Conservation (phyloP, 805 yeast species). For the Yarrowia sp. region DNA sequence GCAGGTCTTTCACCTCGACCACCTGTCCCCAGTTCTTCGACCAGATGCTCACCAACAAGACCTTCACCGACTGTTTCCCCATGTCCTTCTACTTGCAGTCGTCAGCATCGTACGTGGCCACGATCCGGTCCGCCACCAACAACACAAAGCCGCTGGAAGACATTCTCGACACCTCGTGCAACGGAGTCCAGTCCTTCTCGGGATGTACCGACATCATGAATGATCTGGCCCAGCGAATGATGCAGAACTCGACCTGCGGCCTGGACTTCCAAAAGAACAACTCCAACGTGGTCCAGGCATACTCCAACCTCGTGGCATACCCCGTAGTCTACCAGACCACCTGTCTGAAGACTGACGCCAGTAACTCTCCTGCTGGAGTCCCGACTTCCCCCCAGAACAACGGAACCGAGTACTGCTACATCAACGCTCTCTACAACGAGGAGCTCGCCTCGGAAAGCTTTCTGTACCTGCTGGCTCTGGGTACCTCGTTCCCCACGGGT, state of each 20-base stretch:
- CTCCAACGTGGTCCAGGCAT: conserved; percentile 47
- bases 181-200: conserved; percentile 42
- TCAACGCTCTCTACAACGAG: conserved; percentile 45
- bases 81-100: conserved; percentile 47
- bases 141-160: conserved; percentile 41
- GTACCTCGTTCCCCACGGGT: conserved; percentile 44
- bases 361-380: conserved; percentile 11
- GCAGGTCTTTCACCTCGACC: conserved; percentile 45
- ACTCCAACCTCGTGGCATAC: conserved; percentile 46
- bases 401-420: conserved; percentile 46
- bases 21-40: conserved; percentile 47
- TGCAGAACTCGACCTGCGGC: conserved; percentile 41
- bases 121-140: conserved; percentile 45
- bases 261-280: conserved; percentile 45
- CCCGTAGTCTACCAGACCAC: conserved; percentile 45
- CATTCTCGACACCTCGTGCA: conserved; percentile 46
- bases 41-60: conserved; percentile 43
- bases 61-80: conserved; percentile 47
- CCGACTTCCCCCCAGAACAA: conserved; percentile 4
- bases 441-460: conserved; percentile 45
- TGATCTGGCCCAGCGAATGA: conserved; percentile 41
- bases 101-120: conserved; percentile 46
- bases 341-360: conserved; percentile 42
- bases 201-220: conserved; percentile 45
- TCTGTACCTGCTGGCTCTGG: conserved; percentile 48